Evolutionary conservation across 2,329 filamentous ascomycete species (phyloP), one percentile per base, ranked within the genome.

Genomic region (Orbilia javanica): DNA sequence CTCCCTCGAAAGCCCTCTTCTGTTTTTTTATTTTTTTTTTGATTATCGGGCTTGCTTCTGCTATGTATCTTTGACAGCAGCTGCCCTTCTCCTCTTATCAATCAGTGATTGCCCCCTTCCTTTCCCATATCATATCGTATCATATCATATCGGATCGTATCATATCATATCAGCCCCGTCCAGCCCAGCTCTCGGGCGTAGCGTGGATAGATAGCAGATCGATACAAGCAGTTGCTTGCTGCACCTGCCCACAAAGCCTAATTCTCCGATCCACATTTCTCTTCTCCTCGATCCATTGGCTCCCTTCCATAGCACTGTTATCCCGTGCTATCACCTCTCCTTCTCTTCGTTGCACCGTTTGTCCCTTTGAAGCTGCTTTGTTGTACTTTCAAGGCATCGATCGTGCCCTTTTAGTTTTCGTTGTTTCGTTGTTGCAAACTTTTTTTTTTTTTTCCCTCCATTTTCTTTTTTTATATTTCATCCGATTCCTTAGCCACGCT

Each of bases 331-430:
- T 63, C 66, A 71, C n/a, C n/a, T n/a, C n/a, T n/a, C n/a, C n/a
- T 65, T 57, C 8, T 36, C 20, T 72, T 22, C 34, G 64, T 79
- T 53, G 74, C 73, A 79, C 74, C 80, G 75, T 81, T 79, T 75
- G 76, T 65, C 46, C 67, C 64, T 63, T 75, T 8, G 29, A 31
- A 31, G 4, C 36, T 34, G 57, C 27, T 62, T 76, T 67, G 79
- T 80, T 82, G 81, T 82, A 81, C 81, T 63, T 63, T 70, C 15
- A 73, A 80, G 75, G 74, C 80, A 50, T 77, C 75, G 36, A 80
- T 75, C 74, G 63, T 48, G 50, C 75, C n/a, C 64, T 60, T 80
- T 82, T 3, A 13, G 80, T 83, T 18, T 83, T 83, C 82, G 82
- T 82, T 77, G 76, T 67, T 42, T 75, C 78, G 46, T 79, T 79